These are phyloP conservation scores for Grifola frondosa DNA, from an alignment of 1,284 basidiomycete genomes.

Conservation along the genomic window DNA sequence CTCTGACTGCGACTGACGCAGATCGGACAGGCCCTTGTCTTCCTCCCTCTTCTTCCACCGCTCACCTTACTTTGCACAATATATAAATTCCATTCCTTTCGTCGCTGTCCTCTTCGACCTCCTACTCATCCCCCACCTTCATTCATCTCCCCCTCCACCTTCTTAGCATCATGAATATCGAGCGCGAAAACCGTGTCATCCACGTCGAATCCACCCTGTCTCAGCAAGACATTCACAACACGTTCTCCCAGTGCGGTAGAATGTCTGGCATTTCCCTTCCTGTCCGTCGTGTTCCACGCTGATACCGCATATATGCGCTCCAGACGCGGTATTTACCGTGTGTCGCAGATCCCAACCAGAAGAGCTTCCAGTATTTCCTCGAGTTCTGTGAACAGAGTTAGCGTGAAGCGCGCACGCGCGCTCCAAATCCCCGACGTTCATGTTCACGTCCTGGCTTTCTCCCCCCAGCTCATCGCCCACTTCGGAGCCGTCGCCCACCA, in stretches of 20 bases:
- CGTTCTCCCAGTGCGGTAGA: slow-evolving; percentile 35
- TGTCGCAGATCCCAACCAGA: neutral
- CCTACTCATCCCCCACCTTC: neutral
- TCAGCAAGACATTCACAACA: slow-evolving; percentile 27
- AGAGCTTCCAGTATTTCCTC: slow-evolving; percentile 16
- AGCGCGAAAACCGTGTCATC: slow-evolving; percentile 24
- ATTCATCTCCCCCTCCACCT: too few species aligned
- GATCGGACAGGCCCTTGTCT: slow-evolving; percentile 9
- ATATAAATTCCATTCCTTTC: neutral
- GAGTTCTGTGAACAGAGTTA: slow-evolving; percentile 26
- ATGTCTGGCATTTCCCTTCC: slow-evolving; percentile 28
- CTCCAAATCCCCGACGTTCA: slow-evolving; percentile 18
- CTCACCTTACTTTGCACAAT: neutral
- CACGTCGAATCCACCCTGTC: slow-evolving; percentile 32
- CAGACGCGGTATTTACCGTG: slow-evolving; percentile 23
- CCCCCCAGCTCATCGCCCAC: slow-evolving; percentile 19
- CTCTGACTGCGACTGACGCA: slow-evolving; percentile 2
- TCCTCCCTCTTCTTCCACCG: neutral
- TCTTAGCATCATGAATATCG: slow-evolving; percentile 8
- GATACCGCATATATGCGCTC: neutral
- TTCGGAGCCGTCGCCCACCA: slow-evolving; percentile 15
- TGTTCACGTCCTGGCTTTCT: slow-evolving; percentile 23
- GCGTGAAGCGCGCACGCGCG: slow-evolving; percentile 27
- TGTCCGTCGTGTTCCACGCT: neutral
- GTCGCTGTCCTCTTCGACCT: neutral